phyloP scores from a whole-genome alignment of 2,329 filamentous ascomycete species.

The Venturiaceae sp. region DNA sequence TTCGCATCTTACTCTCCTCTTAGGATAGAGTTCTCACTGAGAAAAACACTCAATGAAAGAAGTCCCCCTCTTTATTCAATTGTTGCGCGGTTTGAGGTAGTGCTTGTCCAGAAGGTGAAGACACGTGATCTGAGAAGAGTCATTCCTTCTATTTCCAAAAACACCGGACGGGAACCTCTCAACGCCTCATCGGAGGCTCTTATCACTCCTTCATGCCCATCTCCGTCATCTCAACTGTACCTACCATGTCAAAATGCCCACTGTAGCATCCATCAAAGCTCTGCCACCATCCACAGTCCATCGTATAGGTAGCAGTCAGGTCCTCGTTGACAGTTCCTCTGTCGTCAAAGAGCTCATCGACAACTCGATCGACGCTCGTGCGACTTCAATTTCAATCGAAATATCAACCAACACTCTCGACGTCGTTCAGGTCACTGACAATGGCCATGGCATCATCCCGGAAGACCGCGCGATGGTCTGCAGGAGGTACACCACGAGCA shows the following conservation, averaged over 20 bases:
- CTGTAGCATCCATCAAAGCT: slow-evolving; percentile 24
- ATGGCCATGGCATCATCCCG: slow-evolving; percentile 59
- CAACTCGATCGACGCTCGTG: slow-evolving; percentile 64
- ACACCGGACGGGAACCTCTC: background rate
- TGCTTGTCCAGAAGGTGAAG: background rate
- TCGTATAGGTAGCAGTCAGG: slow-evolving; percentile 47
- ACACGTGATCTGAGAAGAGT: background rate
- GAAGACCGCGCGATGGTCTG: slow-evolving; percentile 55
- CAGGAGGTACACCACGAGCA: slow-evolving; percentile 64
- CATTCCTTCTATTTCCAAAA: background rate
- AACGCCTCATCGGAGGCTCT: too few species aligned
- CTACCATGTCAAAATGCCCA: background rate
- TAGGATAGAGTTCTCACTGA: background rate
- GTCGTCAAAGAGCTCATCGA: slow-evolving; percentile 71
- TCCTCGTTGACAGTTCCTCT: slow-evolving; percentile 48
- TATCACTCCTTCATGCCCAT: too few species aligned
- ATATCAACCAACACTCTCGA: slow-evolving; percentile 58
- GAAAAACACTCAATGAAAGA: background rate
- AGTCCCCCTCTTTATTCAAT: background rate
- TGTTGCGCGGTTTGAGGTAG: background rate
- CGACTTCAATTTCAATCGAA: slow-evolving; percentile 55
- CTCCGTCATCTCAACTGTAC: background rate
- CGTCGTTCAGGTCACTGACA: slow-evolving; percentile 60
- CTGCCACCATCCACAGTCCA: slow-evolving; percentile 26
- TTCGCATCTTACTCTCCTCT: background rate